Conservation (phyloP, 164 flowering plant genomes). For the Cinnamomum micranthum region DNA sequence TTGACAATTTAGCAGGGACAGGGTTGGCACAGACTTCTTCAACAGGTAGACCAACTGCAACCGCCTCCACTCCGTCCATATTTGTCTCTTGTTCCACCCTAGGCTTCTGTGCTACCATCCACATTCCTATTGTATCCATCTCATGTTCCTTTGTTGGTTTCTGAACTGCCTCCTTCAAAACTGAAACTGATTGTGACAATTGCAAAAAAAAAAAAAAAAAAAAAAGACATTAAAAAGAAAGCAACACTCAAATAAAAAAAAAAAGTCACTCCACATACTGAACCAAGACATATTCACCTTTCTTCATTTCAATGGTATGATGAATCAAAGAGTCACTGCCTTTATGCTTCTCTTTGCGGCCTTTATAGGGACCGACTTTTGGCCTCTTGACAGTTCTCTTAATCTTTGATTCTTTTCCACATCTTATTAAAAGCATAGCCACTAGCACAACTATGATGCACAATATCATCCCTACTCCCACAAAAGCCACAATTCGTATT, state of each 20-base stretch:
- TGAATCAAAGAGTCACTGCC: slow-evolving; percentile 17
- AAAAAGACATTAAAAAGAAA: neutral
- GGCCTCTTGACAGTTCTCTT: slow-evolving; percentile 21
- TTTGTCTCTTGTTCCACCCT: slow-evolving; percentile 23
- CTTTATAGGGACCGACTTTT: slow-evolving; percentile 19
- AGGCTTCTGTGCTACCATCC: slow-evolving; percentile 10
- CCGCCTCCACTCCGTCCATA: slow-evolving; percentile 12
- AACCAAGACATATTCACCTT: slow-evolving; percentile 28
- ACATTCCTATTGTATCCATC: slow-evolving; percentile 13
- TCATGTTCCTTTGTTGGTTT: slow-evolving; percentile 26
- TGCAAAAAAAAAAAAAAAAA: neutral
- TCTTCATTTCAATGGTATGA: slow-evolving; percentile 17
- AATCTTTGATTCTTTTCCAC: slow-evolving; percentile 23
- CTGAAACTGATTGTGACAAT: slow-evolving; percentile 19
- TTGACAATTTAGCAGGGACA: slow-evolving; percentile 20
- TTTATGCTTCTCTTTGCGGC: slow-evolving; percentile 21
- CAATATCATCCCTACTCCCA: slow-evolving; percentile 29
- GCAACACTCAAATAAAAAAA: neutral
- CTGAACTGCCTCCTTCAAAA: slow-evolving; percentile 22
- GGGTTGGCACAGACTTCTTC: slow-evolving; percentile 39
- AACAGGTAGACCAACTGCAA: slow-evolving; percentile 22
- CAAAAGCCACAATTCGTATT: slow-evolving; percentile 34
- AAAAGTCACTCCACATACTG: neutral
- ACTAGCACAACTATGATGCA: slow-evolving; percentile 30
- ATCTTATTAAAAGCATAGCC: slow-evolving; percentile 31